Conservation (phyloP, 2,329 filamentous ascomycete genomes). For the Xylaria sp. region DNA sequence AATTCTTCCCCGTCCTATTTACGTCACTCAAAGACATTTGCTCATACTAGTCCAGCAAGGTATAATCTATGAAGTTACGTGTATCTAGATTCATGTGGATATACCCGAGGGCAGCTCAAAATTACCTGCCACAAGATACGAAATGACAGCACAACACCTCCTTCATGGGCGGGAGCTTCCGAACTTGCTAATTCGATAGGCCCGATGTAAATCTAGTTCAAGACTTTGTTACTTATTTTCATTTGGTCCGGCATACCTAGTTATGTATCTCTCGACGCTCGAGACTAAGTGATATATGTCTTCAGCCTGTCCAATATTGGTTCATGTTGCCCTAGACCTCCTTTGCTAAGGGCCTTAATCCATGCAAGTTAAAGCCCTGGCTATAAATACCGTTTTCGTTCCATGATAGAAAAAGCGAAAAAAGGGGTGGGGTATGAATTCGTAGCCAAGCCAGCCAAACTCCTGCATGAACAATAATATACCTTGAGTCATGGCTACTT, state of each 20-base stretch:
- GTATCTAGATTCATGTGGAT: neutral
- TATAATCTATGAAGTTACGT: neutral
- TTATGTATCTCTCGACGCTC: constrained; percentile 5
- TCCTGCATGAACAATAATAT: constrained; percentile 16
- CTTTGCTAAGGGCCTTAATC: constrained; percentile 17
- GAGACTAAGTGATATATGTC: constrained; percentile 31
- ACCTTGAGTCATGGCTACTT: constrained; percentile 11
- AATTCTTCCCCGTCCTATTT: constrained; percentile 18
- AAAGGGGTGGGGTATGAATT: constrained; percentile 32
- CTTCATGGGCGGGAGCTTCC: constrained; percentile 28
- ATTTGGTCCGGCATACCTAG: constrained; percentile 10
- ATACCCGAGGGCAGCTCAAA: constrained; percentile 15
- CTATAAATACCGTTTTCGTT: constrained; percentile 29
- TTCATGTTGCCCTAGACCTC: constrained; percentile 21
- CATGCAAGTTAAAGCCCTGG: constrained; percentile 30
- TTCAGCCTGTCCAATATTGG: constrained; percentile 23
- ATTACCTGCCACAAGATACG: neutral
- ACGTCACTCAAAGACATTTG: constrained; percentile 32
- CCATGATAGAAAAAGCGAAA: constrained; percentile 19
- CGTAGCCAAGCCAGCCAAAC: constrained; percentile 35
- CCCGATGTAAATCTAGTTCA: constrained; percentile 1
- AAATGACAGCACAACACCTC: constrained; percentile 17
- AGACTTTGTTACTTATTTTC: constrained; percentile 23
- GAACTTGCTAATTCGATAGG: neutral
- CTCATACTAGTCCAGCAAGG: neutral